These are phyloP conservation scores for Zea luxurians DNA, from an alignment of 176 grass and related monocot species.

Conservation along the genomic window DNA sequence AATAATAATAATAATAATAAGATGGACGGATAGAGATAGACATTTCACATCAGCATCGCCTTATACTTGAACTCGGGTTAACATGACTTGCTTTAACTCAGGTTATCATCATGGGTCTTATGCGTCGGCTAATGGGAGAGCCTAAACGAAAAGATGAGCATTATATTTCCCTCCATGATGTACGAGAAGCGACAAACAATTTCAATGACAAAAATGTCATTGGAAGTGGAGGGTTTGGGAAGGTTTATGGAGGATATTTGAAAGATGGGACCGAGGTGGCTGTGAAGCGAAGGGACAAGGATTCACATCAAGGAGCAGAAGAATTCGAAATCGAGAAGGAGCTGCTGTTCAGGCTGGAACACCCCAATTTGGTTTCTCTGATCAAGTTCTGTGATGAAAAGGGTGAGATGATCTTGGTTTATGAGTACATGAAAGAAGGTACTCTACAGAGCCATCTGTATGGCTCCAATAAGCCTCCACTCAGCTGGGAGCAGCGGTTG, in stretches of 20 bases:
- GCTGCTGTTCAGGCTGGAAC: neutral
- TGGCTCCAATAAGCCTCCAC: neutral
- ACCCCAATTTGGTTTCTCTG: neutral
- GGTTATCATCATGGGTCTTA: no score
- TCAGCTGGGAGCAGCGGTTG: neutral
- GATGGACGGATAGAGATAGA: no score
- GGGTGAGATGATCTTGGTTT: neutral
- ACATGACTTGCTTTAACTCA: no score
- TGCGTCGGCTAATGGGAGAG: no score
- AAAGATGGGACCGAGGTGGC: neutral
- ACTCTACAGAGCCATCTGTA: neutral
- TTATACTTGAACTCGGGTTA: no score
- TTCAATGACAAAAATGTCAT: neutral
- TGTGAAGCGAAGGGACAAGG: neutral
- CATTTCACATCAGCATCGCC: no score
- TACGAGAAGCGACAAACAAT: neutral
- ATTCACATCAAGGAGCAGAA: neutral
- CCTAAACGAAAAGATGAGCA: no score
- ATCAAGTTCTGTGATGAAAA: neutral
- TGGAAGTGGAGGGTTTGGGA: neutral
- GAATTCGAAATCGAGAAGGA: neutral
- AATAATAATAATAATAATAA: no score
- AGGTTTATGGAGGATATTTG: neutral
- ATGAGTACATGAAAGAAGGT: neutral
- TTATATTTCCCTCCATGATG: no score